Conservation (phyloP, 106 monocot genomes). For the Acanthochlamys bracteata region DNA sequence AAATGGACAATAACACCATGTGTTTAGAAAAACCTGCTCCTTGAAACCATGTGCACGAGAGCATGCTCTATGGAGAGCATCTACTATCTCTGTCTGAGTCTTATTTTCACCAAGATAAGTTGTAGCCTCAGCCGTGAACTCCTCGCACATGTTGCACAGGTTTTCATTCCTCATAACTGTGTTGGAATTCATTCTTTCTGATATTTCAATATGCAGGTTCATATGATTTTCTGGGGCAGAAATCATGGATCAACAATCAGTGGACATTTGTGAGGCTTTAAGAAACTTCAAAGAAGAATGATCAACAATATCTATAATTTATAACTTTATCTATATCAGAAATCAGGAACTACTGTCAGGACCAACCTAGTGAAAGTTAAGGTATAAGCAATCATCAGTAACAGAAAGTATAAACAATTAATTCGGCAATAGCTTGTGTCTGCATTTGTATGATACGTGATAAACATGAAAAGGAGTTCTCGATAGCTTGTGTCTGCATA, state of each 20-base stretch:
- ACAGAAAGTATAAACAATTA: too few species aligned
- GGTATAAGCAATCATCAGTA: too few species aligned
- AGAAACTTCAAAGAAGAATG: too few species aligned
- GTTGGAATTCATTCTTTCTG: slow-evolving; percentile 8
- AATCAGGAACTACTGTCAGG: too few species aligned
- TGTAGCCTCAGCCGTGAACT: slow-evolving; percentile 38
- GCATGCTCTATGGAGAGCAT: slow-evolving; percentile 47
- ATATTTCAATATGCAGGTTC: slow-evolving; percentile 8
- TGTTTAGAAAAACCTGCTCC: slow-evolving; percentile 35
- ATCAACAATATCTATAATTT: too few species aligned
- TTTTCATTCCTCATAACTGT: slow-evolving; percentile 17
- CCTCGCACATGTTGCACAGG: slow-evolving; percentile 49
- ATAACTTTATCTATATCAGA: too few species aligned
- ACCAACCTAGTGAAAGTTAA: too few species aligned
- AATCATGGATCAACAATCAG: neutral
- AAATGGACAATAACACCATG: neutral
- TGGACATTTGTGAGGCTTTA: too few species aligned
- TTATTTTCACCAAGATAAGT: slow-evolving; percentile 40
- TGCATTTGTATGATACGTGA: too few species aligned
- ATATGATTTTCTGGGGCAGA: neutral
- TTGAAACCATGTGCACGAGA: slow-evolving; percentile 27
- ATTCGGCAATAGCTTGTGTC: too few species aligned
- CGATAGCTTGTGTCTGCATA: too few species aligned
- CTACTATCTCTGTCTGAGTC: slow-evolving; percentile 48
- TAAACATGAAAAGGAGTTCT: too few species aligned